These are phyloP conservation scores for Cyclospora cayetanensis DNA, from an alignment of 169 alveolate genomes.

Conservation along the genomic window DNA sequence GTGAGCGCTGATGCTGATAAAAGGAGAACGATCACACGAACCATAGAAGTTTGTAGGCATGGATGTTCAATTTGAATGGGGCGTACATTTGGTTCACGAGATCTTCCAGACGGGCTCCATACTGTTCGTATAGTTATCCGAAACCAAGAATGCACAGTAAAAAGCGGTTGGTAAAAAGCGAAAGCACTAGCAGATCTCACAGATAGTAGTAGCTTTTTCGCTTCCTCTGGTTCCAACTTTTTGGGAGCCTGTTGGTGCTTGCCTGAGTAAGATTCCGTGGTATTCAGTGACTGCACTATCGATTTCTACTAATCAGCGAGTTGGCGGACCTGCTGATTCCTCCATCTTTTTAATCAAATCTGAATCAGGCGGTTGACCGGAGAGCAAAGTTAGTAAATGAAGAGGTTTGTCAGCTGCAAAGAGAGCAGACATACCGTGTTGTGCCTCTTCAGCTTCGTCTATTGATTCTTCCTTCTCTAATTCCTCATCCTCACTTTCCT, in stretches of 20 bases:
- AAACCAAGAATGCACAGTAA: too few species aligned
- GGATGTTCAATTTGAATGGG: background rate
- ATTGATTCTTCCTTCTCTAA: slow-evolving; percentile 8
- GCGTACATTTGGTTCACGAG: slow-evolving; percentile 12
- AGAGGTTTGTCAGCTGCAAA: background rate
- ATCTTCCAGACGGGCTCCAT: slow-evolving; percentile 54
- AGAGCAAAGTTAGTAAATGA: too few species aligned
- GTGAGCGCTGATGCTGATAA: slow-evolving; percentile 53
- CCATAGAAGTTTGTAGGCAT: background rate
- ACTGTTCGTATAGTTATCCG: background rate
- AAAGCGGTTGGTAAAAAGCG: background rate
- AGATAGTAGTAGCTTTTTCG: slow-evolving; percentile 54
- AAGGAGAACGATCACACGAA: background rate
- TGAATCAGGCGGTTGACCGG: background rate
- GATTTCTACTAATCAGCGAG: background rate
- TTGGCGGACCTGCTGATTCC: slow-evolving; percentile 59
- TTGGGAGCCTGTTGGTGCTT: slow-evolving; percentile 33
- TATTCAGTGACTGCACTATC: background rate
- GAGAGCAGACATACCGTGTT: slow-evolving; percentile 17
- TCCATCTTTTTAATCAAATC: slow-evolving; percentile 3
- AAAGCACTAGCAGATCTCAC: background rate
- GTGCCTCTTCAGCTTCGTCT: slow-evolving; percentile 12
- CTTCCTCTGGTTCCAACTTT: slow-evolving; percentile 29
- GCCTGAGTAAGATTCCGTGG: background rate
- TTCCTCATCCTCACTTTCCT: slow-evolving; percentile 42